Evolutionary conservation across 192 early-diverging fungal genomes (phyloP).

Genomic region (Entomortierella parvispora): DNA sequence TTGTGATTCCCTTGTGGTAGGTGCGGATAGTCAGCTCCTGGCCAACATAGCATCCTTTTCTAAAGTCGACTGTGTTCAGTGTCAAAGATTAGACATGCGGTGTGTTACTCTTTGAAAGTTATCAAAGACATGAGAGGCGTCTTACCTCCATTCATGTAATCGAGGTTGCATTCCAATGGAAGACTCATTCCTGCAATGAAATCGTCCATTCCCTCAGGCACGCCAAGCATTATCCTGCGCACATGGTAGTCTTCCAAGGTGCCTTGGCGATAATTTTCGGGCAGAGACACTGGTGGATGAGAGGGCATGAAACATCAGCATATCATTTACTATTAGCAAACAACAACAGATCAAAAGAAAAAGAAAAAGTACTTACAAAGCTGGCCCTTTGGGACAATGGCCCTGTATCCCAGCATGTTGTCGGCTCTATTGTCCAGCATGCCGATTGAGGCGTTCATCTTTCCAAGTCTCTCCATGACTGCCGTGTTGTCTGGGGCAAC

Average conservation of each 20-base stretch:
- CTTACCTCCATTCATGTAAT: conserved; percentile 89
- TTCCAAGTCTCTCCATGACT: conserved; percentile 28
- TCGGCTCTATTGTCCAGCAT: conserved; percentile 26
- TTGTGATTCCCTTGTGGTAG: conserved; percentile 91
- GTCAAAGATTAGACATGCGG: background rate
- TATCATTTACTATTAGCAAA: background rate
- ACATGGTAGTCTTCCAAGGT: conserved; percentile 71
- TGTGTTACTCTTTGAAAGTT: too few relatives aligned
- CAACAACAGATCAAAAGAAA: background rate
- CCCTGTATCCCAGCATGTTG: conserved; percentile 32
- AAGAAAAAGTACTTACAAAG: conserved; percentile 17
- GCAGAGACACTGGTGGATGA: conserved; percentile 51
- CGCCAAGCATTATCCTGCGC: conserved; percentile 83
- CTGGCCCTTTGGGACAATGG: conserved; percentile 40
- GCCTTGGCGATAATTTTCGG: conserved; percentile 64
- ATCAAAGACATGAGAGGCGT: background rate
- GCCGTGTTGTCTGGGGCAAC: conserved; percentile 1
- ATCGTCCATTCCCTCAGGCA: conserved; percentile 91
- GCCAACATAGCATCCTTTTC: conserved; percentile 98
- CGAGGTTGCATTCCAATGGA: conserved; percentile 93
- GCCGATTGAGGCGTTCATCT: conserved; percentile 34
- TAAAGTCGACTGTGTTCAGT: conserved; percentile 84
- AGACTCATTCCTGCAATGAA: conserved; percentile 75
- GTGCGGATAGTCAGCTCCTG: conserved; percentile 99
- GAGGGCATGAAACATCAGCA: background rate